These are phyloP conservation scores for Rhynchospora breviuscula DNA, from an alignment of 176 grass and related monocot genomes.

Conservation along the genomic window DNA sequence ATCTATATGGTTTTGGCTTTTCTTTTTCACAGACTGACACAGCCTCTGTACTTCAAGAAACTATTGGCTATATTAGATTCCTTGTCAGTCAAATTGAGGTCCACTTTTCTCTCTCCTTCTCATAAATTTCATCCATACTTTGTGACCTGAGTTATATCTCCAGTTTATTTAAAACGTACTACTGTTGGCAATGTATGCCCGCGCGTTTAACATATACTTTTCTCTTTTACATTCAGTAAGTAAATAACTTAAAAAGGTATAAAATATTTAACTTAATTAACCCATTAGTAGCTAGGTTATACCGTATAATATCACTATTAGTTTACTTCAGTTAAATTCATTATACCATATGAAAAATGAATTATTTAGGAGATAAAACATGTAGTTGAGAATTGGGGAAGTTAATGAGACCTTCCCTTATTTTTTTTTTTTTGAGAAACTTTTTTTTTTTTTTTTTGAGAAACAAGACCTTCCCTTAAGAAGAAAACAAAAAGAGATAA, in stretches of 20 bases:
- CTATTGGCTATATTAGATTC: slow-evolving; percentile 76
- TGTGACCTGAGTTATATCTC: background rate
- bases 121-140: background rate
- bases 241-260: background rate
- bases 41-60: slow-evolving; percentile 78
- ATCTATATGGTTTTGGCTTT: slow-evolving; percentile 19
- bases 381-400: background rate
- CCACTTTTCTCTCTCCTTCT: slow-evolving; percentile 25
- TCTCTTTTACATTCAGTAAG: background rate
- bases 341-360: background rate
- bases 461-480: background rate
- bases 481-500: slow-evolving; percentile 48
- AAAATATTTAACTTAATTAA: background rate
- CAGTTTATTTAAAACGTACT: background rate
- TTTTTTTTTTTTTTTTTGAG: too few relatives aligned
- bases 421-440: too few relatives aligned
- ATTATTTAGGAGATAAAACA: background rate
- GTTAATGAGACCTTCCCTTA: background rate
- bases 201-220: background rate
- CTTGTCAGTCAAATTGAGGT: slow-evolving; percentile 76
- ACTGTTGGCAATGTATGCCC: background rate
- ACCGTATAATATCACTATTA: too few relatives aligned
- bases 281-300: too few relatives aligned
- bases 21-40: slow-evolving; percentile 69
- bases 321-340: background rate